Conservation (phyloP, 2,329 filamentous ascomycete species). For the Neoarthrinium moseri region DNA sequence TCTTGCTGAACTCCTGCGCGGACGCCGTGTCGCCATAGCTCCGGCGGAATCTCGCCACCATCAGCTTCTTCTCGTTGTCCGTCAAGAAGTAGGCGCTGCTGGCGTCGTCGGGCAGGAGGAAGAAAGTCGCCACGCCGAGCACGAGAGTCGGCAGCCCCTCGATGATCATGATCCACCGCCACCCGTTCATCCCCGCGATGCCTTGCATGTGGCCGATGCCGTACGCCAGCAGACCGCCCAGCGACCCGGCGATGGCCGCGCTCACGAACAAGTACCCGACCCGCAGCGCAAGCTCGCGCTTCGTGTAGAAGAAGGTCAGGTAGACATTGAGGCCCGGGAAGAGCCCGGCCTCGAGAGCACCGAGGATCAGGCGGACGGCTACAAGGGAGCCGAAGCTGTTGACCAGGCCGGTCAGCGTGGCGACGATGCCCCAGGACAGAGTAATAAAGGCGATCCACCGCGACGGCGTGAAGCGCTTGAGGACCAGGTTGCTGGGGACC, state of each 20-base stretch:
- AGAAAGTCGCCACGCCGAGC: conserved; percentile 55
- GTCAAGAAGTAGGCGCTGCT: conserved; percentile 61
- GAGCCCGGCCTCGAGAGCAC: conserved; percentile 66
- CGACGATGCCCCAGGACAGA: conserved; percentile 63
- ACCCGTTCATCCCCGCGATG: conserved; percentile 60
- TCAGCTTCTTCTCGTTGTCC: conserved; percentile 54
- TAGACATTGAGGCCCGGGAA: conserved; percentile 70
- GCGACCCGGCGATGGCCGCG: conserved; percentile 68
- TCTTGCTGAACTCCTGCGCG: conserved; percentile 46
- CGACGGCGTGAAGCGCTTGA: conserved; percentile 62
- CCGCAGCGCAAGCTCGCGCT: conserved; percentile 68
- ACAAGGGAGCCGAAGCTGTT: conserved; percentile 64
- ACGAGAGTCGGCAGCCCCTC: conserved; percentile 46
- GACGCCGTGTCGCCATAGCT: conserved; percentile 49
- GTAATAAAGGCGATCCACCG: conserved; percentile 66
- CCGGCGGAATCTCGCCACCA: conserved; percentile 32
- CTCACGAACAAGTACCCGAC: conserved; percentile 73
- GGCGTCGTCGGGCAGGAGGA: conserved; percentile 59
- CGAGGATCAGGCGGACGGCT: conserved; percentile 68
- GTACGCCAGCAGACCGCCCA: conserved; percentile 71
- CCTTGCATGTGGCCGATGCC: conserved; percentile 74
- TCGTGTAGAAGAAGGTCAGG: conserved; percentile 75
- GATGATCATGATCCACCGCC: conserved; percentile 71
- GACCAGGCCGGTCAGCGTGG: conserved; percentile 68
- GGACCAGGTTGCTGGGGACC: conserved; percentile 62